Percentiles rank a stretch among this genome's conserved stretches.
These are phyloP conservation scores for Pseudomonodictys pantanalensis DNA, from an alignment of 495 filamentous ascomycete genomes.

Conservation along the genomic window DNA sequence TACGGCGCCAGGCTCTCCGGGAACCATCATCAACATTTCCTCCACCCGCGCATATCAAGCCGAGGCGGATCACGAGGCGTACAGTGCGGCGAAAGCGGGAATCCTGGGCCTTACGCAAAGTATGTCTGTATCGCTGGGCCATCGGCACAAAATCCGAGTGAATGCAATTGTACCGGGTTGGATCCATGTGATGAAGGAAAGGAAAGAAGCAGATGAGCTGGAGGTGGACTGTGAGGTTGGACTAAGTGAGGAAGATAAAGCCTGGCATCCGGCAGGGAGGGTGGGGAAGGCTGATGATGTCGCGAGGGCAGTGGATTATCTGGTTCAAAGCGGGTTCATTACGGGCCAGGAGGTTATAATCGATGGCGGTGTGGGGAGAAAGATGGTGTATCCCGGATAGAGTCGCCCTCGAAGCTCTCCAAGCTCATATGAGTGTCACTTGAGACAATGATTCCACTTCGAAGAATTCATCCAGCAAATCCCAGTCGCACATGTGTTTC, in stretches of 20 bases:
- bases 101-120: conserved; percentile 35
- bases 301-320: conserved; percentile 36
- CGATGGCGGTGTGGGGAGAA: conserved; percentile 36
- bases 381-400: conserved; percentile 39
- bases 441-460: background rate
- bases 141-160: conserved; percentile 30
- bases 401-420: background rate
- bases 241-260: conserved; percentile 30
- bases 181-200: conserved; percentile 37
- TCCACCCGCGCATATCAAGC: conserved; percentile 38
- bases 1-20: conserved; percentile 18
- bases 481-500: background rate
- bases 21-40: conserved; percentile 37
- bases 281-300: conserved; percentile 38
- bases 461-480: background rate
- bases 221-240: conserved; percentile 33
- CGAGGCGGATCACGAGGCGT: conserved; percentile 35
- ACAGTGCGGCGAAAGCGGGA: conserved; percentile 34
- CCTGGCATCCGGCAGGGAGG: conserved; percentile 34
- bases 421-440: background rate
- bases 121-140: conserved; percentile 32
- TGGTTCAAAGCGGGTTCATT: conserved; percentile 32
- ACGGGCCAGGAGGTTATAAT: conserved; percentile 34
- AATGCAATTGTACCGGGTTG: conserved; percentile 38
- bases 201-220: conserved; percentile 28